A percentile compares a stretch with the other conserved stretches of the same genome.
Evolutionary conservation across 2,329 filamentous ascomycete species (phyloP).

Genomic region (Ophiognomonia clavigignenti-juglandacearum): DNA sequence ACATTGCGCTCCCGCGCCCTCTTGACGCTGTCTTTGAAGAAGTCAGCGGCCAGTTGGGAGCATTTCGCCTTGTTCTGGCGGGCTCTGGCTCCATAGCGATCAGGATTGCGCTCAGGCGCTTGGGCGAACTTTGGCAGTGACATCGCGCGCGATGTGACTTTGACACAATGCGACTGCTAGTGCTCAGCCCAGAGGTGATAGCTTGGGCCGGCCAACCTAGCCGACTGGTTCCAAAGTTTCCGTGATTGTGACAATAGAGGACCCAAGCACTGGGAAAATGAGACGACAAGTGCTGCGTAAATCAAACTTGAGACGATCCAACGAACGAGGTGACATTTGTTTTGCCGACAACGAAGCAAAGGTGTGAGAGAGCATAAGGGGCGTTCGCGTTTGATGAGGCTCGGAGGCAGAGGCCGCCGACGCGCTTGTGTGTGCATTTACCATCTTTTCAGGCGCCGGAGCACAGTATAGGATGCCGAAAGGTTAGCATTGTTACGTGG

Average conservation of each 20-base stretch:
- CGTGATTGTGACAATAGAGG: no score
- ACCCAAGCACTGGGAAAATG: no score
- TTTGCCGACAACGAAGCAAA: background rate
- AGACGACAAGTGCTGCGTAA: no score
- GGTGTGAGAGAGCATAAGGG: background rate
- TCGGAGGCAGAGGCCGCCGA: background rate
- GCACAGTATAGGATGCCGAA: background rate
- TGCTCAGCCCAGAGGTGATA: no score
- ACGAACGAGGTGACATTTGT: background rate
- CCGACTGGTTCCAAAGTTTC: no score
- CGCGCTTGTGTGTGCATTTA: background rate
- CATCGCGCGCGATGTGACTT: background rate
- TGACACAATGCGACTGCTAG: no score
- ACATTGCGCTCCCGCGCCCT: constrained; percentile 69
- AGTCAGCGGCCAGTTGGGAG: constrained; percentile 51
- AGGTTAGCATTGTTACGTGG: no score
- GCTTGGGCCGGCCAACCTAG: no score
- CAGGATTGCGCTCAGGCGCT: constrained; percentile 61
- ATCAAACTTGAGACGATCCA: no score
- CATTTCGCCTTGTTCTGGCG: constrained; percentile 36
- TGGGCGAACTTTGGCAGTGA: constrained; percentile 8
- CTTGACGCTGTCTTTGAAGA: constrained; percentile 76
- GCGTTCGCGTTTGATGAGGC: background rate
- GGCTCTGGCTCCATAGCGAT: constrained; percentile 41
- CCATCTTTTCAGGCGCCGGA: background rate